Evolutionary conservation across 2,329 filamentous ascomycete species (phyloP).

Genomic region (Tetracladium maxilliforme): DNA sequence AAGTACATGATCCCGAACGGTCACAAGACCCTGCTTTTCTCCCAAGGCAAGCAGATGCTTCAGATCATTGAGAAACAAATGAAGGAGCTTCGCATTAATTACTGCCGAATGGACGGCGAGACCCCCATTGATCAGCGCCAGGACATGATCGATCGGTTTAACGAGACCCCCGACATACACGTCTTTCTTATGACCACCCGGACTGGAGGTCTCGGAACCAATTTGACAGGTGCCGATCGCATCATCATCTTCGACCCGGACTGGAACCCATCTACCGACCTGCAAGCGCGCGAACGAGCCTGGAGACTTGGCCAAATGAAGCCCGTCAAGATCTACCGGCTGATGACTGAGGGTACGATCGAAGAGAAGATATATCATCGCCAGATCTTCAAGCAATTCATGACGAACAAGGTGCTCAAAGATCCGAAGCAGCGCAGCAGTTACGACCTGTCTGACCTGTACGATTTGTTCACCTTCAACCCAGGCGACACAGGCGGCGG

Average conservation of each 20-base stretch:
- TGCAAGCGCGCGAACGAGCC: constrained; percentile 87
- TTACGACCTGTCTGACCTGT: constrained; percentile 78
- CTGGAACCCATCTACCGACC: constrained; percentile 95
- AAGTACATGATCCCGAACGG: constrained; percentile 61
- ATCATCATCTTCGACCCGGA: constrained; percentile 98
- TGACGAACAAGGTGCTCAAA: constrained; percentile 90
- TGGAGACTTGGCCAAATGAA: constrained; percentile 93
- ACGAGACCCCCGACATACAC: constrained; percentile 62
- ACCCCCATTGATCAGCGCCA: constrained; percentile 86
- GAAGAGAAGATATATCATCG: constrained; percentile 99
- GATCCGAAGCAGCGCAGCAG: constrained; percentile 88
- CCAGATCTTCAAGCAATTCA: constrained; percentile 96
- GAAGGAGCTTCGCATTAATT: constrained; percentile 45
- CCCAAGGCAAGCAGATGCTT: constrained; percentile 88
- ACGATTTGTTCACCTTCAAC: constrained; percentile 78
- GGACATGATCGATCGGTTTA: constrained; percentile 82
- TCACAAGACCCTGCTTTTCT: constrained; percentile 87
- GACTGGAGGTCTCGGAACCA: constrained; percentile 85
- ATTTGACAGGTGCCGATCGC: constrained; percentile 84
- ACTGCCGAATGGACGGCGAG: constrained; percentile 83
- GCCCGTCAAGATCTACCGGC: constrained; percentile 86
- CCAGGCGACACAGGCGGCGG: constrained; percentile 54
- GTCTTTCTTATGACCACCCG: constrained; percentile 92
- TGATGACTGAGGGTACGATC: constrained; percentile 97
- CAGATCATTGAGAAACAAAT: constrained; percentile 84